Evolutionary conservation across 108 stramenopile species (phyloP).

Genomic region (Cyclotella cryptica): DNA sequence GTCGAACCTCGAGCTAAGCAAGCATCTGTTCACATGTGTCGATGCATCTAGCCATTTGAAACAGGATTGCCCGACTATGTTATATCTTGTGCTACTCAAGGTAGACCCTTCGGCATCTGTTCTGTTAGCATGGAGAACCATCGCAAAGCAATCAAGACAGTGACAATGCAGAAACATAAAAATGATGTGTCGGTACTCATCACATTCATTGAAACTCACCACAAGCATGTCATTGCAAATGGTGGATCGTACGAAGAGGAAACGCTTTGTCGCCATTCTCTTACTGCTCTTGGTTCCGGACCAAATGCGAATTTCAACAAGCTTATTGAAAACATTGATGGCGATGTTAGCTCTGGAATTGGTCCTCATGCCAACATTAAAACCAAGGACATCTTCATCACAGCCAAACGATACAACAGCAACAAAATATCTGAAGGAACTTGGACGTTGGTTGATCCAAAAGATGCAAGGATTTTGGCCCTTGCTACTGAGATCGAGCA

Average conservation of each 20-base stretch:
- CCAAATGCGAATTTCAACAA: constrained; percentile 16
- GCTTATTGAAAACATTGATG: no score
- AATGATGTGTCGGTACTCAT: no score
- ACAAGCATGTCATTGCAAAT: no score
- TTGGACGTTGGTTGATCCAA: constrained; percentile 13
- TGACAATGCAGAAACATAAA: no score
- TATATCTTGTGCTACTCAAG: background rate
- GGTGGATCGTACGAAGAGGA: no score
- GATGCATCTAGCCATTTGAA: background rate
- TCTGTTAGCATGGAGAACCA: constrained; percentile 11
- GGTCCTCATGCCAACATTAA: constrained; percentile 6
- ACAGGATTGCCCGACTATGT: background rate
- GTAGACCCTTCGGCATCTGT: background rate
- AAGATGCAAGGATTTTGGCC: no score
- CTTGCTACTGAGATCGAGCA: no score
- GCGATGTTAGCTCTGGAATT: constrained; percentile 2
- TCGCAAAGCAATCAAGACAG: no score
- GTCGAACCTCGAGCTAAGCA: background rate
- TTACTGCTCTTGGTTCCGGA: background rate
- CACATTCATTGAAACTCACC: no score
- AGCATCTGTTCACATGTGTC: background rate
- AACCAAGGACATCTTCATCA: background rate
- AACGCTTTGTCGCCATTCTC: background rate
- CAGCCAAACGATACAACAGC: background rate
- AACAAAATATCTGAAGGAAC: background rate